Conservation (phyloP, 163 green algal genomes). For the Scenedesmus sp. region DNA sequence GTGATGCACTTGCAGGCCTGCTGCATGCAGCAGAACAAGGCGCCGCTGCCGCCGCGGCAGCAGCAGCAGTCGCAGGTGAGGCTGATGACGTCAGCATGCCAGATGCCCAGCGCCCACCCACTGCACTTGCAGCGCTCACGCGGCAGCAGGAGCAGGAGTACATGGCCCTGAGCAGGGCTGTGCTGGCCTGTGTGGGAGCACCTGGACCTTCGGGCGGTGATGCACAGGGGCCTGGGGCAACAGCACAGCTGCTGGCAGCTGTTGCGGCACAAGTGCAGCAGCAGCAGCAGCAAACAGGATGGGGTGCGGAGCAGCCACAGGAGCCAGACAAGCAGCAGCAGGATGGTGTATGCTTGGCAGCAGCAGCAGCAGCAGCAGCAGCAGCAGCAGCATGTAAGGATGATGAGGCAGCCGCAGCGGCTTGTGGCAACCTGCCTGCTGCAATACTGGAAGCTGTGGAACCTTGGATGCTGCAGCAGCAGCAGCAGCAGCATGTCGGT, state of each 20-base stretch:
- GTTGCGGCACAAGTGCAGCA: not conserved
- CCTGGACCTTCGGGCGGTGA: not conserved
- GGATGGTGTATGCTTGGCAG: not conserved
- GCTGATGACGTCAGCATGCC: constrained; percentile 20
- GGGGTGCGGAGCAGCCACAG: not conserved
- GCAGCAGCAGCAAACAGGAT: not conserved
- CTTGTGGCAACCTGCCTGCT: not conserved
- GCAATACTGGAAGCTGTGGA: not conserved
- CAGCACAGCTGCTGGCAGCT: constrained; percentile 2
- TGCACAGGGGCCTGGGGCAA: not conserved
- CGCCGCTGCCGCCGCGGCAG: not conserved
- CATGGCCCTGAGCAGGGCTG: not conserved
- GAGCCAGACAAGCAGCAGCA: not conserved
- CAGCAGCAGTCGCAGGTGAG: not conserved
- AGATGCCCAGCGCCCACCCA: not conserved
- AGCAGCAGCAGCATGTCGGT: not conserved
- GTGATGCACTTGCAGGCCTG: not conserved
- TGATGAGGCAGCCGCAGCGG: not conserved
- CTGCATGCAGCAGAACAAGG: not conserved
- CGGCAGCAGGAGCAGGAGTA: constrained; percentile 25
- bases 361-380: not conserved
- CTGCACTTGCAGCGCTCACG: not conserved
- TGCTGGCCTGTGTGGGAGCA: constrained; percentile 3
- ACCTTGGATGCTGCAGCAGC: constrained; percentile 42
- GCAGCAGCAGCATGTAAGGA: not conserved